phyloP scores from a whole-genome alignment of 2,329 filamentous ascomycete genomes.

The Pestalotiopsis sp. region DNA sequence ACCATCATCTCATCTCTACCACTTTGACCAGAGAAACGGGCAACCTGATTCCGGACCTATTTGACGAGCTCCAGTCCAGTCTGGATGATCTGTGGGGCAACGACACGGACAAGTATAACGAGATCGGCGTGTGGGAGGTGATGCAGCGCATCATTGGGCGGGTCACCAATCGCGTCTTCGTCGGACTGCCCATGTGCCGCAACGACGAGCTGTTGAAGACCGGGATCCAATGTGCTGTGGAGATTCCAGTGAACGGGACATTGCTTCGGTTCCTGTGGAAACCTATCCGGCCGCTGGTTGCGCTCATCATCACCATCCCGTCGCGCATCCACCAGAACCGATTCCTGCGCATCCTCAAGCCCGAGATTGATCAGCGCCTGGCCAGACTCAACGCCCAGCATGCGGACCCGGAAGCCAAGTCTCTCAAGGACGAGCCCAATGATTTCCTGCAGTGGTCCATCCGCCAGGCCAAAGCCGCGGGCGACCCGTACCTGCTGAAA shows the following conservation, averaged over 20 bases:
- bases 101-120: conserved; percentile 1
- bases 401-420: conserved; percentile 11
- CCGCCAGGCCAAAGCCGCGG: conserved; percentile 20
- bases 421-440: conserved; percentile 16
- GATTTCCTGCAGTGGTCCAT: conserved; percentile 27
- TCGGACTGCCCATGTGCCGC: conserved; percentile 25
- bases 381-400: conserved; percentile 17
- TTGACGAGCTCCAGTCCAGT: conserved; percentile 28
- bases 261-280: conserved; percentile 22
- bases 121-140: conserved; percentile 14
- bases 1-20: conserved; percentile 30
- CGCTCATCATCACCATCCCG: conserved; percentile 21
- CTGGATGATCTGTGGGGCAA: conserved; percentile 30
- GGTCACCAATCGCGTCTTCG: conserved; percentile 23
- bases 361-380: conserved; percentile 24
- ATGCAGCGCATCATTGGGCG: conserved; percentile 14
- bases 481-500: conserved; percentile 21
- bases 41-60: conserved; percentile 32
- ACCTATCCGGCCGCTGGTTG: conserved; percentile 21
- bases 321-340: conserved; percentile 21
- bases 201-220: conserved; percentile 21
- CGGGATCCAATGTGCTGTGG: conserved; percentile 22
- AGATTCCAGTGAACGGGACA: conserved; percentile 20
- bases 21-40: conserved; percentile 33
- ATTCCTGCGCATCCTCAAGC: conserved; percentile 20